Evolutionary conservation across 306 rosid species (phyloP), one percentile per base, ranked within the genome.

Genomic region (Quercus glauca): DNA sequence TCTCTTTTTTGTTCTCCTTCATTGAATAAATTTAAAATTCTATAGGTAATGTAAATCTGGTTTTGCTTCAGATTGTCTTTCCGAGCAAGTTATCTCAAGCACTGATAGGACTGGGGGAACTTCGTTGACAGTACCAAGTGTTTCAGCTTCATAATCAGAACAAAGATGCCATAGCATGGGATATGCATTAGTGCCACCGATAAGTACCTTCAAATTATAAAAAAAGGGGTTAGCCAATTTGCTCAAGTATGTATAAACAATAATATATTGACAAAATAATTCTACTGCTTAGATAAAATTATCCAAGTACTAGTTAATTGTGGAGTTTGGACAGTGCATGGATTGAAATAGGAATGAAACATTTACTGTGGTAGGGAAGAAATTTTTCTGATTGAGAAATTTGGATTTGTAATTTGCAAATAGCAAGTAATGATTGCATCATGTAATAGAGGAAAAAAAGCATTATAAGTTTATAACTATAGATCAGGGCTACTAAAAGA

Each of bases 91-190:
- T 80, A 89, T 65, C 83, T 88, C 65, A 76, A 29, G 75, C 98
- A 87, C 79, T 79, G 92, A 79, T 88, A 90, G 2, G 99, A 85
- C 72, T 85, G 77, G 1, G 96, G 91, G 85, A 69, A 93, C 78
- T 88, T 73, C 26, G 87, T 85, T 3, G 96, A 95, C 55, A 88
- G 74, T 69, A 91, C 75, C 20, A 75, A 82, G 89, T 91, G 96
- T 77, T 95, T 95, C 80, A 95, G 82, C 93, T 87, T 95, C 86
- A 93, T 88, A 49, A 95, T 68, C 82, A 95, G 91, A 74, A 80
- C 83, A 67, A 91, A 89, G 84, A 93, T 78, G 73, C 99, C 93
- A 72, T 93, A 95, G 92, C 99, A 95, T 9, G 98, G 99, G 83
- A 93, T 80, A 78, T 91, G 99, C 90, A 95, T 78, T 5, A 95